phyloP scores from a whole-genome alignment of 768 basidiomycete species.

The Pleurotus tuber-regium region DNA sequence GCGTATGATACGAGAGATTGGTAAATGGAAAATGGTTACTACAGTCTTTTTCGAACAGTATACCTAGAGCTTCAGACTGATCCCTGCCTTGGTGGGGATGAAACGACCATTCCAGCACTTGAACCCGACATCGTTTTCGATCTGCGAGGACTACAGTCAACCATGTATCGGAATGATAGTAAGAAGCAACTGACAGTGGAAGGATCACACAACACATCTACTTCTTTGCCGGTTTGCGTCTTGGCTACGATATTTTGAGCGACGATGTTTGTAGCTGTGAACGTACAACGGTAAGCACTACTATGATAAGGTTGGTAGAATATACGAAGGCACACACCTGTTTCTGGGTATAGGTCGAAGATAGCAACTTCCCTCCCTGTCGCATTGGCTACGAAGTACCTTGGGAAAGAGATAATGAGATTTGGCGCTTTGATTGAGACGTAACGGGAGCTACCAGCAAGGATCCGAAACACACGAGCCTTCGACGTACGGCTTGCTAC shows the following conservation, averaged over 20 bases:
- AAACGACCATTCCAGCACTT: slow-evolving; percentile 47
- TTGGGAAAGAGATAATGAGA: slow-evolving; percentile 7
- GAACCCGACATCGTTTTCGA: slow-evolving; percentile 47
- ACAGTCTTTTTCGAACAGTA: too few relatives aligned
- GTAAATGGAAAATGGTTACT: neutral
- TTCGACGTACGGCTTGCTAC: slow-evolving; percentile 47
- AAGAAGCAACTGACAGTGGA: slow-evolving; percentile 34
- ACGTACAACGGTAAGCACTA: neutral
- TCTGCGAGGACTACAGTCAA: slow-evolving; percentile 21
- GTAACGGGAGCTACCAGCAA: slow-evolving; percentile 40
- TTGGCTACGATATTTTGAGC: slow-evolving; percentile 44
- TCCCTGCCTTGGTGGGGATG: slow-evolving; percentile 34
- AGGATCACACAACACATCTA: slow-evolving; percentile 55
- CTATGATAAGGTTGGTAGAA: neutral
- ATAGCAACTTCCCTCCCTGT: slow-evolving; percentile 60
- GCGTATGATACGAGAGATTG: too few relatives aligned
- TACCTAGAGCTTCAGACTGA: neutral
- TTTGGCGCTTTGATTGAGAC: neutral
- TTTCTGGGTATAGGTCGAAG: slow-evolving; percentile 56
- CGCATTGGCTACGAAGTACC: slow-evolving; percentile 48
- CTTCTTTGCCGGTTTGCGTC: slow-evolving; percentile 42
- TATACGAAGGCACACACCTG: slow-evolving; percentile 32
- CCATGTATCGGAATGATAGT: neutral
- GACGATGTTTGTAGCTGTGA: slow-evolving; percentile 45
- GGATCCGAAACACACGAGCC: slow-evolving; percentile 59